Conservation (phyloP, 2,329 filamentous ascomycete species). For the Nemania abortiva region DNA sequence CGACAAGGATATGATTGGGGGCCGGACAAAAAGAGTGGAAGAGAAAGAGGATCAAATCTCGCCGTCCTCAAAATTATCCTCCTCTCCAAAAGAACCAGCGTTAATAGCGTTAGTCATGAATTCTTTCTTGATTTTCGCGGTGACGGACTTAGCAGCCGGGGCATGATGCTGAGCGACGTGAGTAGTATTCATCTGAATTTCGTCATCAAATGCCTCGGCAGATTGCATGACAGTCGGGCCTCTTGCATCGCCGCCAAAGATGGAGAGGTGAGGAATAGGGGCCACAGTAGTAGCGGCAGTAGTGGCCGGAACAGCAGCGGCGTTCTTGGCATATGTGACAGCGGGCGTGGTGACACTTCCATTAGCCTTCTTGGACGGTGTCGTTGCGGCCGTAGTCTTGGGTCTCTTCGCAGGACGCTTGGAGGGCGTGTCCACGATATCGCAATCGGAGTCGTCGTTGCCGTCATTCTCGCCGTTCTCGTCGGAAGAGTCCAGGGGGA, state of each 20-base stretch:
- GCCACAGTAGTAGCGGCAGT: not conserved
- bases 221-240: not conserved
- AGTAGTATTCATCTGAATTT: not conserved
- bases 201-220: not conserved
- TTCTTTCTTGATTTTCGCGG: not conserved
- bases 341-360: not conserved
- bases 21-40: no score
- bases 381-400: slow-evolving; percentile 29
- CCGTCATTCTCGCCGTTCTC: slow-evolving; percentile 43
- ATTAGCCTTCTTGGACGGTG: slow-evolving; percentile 1
- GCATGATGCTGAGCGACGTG: not conserved
- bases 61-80: slow-evolving; percentile 49
- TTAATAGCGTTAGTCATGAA: not conserved
- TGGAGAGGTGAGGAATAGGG: not conserved
- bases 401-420: slow-evolving; percentile 36
- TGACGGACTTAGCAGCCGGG: not conserved
- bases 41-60: slow-evolving; percentile 54
- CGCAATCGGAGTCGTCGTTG: slow-evolving; percentile 24
- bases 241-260: slow-evolving; percentile 35
- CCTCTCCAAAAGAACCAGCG: not conserved
- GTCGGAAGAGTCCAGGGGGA: slow-evolving; percentile 44
- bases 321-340: not conserved
- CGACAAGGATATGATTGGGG: no score
- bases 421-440: slow-evolving; percentile 18
- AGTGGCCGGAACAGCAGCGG: slow-evolving; percentile 3